Evolutionary conservation across 257 asterid species (phyloP).

Genomic region (Solanum sparsipilum): DNA sequence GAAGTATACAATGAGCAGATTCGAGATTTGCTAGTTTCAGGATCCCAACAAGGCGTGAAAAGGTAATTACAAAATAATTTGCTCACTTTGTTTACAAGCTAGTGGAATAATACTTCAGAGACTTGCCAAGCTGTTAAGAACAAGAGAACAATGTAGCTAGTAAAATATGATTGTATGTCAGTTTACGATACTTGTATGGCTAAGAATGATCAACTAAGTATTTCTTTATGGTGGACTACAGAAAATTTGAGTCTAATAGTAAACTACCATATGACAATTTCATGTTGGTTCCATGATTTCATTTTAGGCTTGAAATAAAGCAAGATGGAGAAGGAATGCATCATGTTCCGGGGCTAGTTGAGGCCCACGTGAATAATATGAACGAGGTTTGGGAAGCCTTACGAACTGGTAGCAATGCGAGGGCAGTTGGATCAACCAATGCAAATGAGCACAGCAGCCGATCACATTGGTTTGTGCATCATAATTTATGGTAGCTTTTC

Average conservation of each 20-base stretch:
- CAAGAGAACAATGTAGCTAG: background rate
- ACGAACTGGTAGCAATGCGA: constrained; percentile 65
- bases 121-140: background rate
- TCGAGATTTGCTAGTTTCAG: constrained; percentile 62
- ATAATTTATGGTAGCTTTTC: constrained; percentile 1
- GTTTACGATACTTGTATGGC: background rate
- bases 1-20: constrained; percentile 97
- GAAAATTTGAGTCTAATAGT: background rate
- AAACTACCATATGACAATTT: background rate
- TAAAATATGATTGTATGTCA: background rate
- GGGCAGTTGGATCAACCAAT: constrained; percentile 86
- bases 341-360: constrained; percentile 88
- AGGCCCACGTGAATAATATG: constrained; percentile 67
- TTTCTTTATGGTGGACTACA: background rate
- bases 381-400: constrained; percentile 90
- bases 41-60: constrained; percentile 47
- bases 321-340: constrained; percentile 90
- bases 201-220: background rate
- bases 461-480: constrained; percentile 65
- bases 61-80: constrained; percentile 30
- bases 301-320: constrained; percentile 75
- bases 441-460: constrained; percentile 96
- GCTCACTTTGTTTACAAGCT: background rate
- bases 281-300: background rate
- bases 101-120: background rate